phyloP scores from a whole-genome alignment of 2,329 filamentous ascomycete species.

The Helicocarpus griseus region DNA sequence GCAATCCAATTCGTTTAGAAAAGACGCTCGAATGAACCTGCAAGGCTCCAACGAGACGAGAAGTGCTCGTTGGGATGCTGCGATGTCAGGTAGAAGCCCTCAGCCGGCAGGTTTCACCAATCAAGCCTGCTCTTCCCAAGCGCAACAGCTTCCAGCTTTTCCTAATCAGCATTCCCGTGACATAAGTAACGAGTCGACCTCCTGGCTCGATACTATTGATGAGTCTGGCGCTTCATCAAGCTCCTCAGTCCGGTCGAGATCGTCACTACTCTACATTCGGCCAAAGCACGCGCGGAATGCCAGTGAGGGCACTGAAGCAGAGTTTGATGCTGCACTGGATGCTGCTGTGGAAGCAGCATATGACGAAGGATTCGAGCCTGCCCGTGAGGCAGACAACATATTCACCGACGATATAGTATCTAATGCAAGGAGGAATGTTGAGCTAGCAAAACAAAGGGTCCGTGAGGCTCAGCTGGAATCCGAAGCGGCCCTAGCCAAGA shows the following conservation, averaged over 20 bases:
- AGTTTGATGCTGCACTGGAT: constrained; percentile 89
- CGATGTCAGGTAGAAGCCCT: constrained; percentile 56
- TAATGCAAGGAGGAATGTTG: constrained; percentile 56
- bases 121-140: constrained; percentile 6
- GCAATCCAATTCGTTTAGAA: constrained; percentile 11
- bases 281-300: constrained; percentile 59
- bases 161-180: constrained; percentile 42
- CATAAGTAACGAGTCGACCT: constrained; percentile 69
- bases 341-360: constrained; percentile 95
- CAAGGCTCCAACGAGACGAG: neutral
- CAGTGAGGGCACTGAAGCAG: constrained; percentile 70
- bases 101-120: constrained; percentile 6
- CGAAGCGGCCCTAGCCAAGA: constrained; percentile 50
- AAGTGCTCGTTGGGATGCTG: constrained; percentile 53
- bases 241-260: constrained; percentile 71
- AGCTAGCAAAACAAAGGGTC: constrained; percentile 66
- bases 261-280: constrained; percentile 58
- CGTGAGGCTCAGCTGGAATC: constrained; percentile 64
- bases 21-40: neutral
- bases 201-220: constrained; percentile 90
- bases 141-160: constrained; percentile 18
- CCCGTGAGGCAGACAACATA: constrained; percentile 1
- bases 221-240: constrained; percentile 73
- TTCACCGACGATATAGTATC: constrained; percentile 24
- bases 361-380: constrained; percentile 77